Conservation (phyloP, 169 alveolate species). For the Plasmodium knowlesi region DNA sequence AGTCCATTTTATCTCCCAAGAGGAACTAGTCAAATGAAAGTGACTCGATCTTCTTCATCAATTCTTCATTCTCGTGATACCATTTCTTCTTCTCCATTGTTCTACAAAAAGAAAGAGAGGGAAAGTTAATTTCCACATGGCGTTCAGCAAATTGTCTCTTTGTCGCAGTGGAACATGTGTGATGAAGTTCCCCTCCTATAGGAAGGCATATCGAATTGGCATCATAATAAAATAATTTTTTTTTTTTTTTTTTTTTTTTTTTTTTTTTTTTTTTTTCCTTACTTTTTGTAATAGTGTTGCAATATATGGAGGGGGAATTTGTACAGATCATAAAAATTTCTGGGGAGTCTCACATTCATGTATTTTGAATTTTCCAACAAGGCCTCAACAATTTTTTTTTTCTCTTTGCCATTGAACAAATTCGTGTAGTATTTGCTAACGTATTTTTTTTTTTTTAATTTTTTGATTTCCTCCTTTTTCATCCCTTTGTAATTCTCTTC, state of each 20-base stretch:
- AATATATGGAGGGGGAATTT: slow-evolving; percentile 41
- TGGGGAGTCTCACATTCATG: slow-evolving; percentile 63
- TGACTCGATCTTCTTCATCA: slow-evolving; percentile 70
- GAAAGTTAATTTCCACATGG: background rate
- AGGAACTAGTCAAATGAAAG: slow-evolving; percentile 30
- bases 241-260: no score
- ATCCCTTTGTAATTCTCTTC: slow-evolving; percentile 64
- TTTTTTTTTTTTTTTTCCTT: background rate
- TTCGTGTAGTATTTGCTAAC: slow-evolving; percentile 64
- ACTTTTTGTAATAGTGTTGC: slow-evolving; percentile 59
- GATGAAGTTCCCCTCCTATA: background rate
- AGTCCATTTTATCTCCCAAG: background rate
- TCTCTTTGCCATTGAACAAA: slow-evolving; percentile 23
- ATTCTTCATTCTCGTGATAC: slow-evolving; percentile 73
- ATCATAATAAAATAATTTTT: background rate
- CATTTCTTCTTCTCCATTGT: slow-evolving; percentile 74
- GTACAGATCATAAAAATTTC: slow-evolving; percentile 49
- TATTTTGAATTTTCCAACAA: slow-evolving; percentile 64
- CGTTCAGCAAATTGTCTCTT: background rate
- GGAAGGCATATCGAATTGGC: background rate
- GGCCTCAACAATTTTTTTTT: slow-evolving; percentile 40
- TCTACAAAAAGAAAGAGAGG: background rate
- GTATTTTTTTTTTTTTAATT: slow-evolving; percentile 48
- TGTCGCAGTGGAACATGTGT: background rate
- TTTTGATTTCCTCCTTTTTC: slow-evolving; percentile 38